Evolutionary conservation across 2,329 filamentous ascomycete species (phyloP), one percentile per base, ranked within the genome.

Genomic region (Xylariaceae sp.): DNA sequence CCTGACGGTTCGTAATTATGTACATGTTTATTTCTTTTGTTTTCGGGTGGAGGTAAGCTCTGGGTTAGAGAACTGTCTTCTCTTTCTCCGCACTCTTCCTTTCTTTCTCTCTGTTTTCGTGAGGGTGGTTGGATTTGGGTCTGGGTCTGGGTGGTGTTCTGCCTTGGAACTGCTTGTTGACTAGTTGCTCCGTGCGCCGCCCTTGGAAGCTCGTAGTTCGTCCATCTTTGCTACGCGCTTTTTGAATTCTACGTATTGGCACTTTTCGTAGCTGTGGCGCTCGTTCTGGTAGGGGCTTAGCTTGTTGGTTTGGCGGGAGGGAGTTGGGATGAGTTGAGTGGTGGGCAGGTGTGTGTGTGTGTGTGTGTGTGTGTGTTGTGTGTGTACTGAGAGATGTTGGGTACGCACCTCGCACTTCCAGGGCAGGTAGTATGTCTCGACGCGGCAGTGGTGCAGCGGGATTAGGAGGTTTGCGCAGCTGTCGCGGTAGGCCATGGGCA

Each of bases 181-280:
- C 50, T 72, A 96, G 76, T 96, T 96, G 80, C 88, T 95, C 73
- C 92, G 84, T 67, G 81, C 85, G 58, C 89, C 91, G 55, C 76
- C 84, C 82, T 95, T 95, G 56, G 88, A 85, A 63, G 84, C 92
- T 70, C 91, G 83, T 69, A 99, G 76, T 79, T 99, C 92, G 67
- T 97, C 85, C 94, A 99, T 99, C 85, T 96, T 97, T 69, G 88
- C 89, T 61, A 99, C 94, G 55, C 94, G 86, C 81, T 92, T 90
- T 85, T 96, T 96, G 81, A 99, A 99, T 73, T 97, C 94, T 61
- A 88, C 88, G 75, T 99, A 99, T 70, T 99, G 94, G 83, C 94
- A 99, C 74, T 97, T 97, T 73, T 99, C 94, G 80, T 99, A 99
- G 69, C 86, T 87, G 76, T 99, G 94, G 78, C 94, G 82, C 80